A percentile compares a stretch with the other conserved stretches of the same genome.
Evolutionary conservation across 169 alveolate species (phyloP).

Genomic region (Eimeria falciformis): DNA sequence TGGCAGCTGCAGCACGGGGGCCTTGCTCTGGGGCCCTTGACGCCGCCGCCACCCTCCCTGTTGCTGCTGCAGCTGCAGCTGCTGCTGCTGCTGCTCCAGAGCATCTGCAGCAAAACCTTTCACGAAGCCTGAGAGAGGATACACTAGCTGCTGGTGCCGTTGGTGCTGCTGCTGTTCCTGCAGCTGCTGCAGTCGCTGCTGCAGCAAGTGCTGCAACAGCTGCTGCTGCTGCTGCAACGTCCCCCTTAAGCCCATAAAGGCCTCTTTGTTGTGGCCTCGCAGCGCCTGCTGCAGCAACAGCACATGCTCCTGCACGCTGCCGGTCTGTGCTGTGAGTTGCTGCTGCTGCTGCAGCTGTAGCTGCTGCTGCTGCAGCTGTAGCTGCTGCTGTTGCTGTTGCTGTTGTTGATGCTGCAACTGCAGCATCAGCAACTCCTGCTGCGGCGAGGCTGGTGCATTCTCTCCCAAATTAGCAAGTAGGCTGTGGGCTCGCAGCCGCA

Average conservation of each 20-base stretch:
- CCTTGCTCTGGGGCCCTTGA: too few species aligned
- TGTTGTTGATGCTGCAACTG: neutral
- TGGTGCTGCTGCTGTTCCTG: constrained; percentile 15
- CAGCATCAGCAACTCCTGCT: neutral
- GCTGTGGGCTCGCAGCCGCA: constrained; percentile 40
- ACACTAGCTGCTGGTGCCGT: constrained; percentile 2
- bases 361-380: constrained; percentile 10
- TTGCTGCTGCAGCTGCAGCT: constrained; percentile 29
- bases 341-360: neutral
- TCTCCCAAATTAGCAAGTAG: neutral
- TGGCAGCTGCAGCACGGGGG: constrained; percentile 26
- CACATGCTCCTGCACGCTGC: constrained; percentile 43
- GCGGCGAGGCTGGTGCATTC: neutral
- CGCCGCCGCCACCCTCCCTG: neutral
- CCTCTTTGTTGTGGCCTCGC: constrained; percentile 11
- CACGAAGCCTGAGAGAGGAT: too few species aligned
- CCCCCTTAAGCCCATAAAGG: neutral
- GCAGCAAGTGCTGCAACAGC: constrained; percentile 10
- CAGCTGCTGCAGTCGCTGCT: constrained; percentile 40
- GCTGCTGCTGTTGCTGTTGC: constrained; percentile 36
- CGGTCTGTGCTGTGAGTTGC: constrained; percentile 13
- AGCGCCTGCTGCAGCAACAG: constrained; percentile 55
- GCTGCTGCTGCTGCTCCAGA: constrained; percentile 37
- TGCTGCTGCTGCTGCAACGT: constrained; percentile 55
- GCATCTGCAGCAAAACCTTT: neutral